phyloP scores from a whole-genome alignment of 768 basidiomycete species.

The Rhodosporidiobolus odoratus region DNA sequence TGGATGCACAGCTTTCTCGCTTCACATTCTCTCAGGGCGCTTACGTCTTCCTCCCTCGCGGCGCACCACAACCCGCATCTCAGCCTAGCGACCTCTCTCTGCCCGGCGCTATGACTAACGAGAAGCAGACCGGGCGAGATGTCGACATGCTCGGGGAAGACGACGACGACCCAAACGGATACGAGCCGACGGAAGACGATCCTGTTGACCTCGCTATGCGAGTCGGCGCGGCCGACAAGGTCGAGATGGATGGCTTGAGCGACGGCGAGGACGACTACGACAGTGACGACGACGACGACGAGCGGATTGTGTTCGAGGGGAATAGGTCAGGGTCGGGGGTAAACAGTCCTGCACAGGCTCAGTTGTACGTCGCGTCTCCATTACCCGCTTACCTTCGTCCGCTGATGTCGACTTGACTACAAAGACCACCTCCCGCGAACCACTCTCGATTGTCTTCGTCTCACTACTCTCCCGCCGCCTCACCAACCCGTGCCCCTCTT shows the following conservation, averaged over 20 bases:
- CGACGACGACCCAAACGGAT: neutral
- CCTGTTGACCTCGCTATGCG: constrained; percentile 58
- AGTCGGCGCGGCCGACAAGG: constrained; percentile 57
- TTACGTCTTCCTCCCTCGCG: constrained; percentile 28
- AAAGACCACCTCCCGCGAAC: neutral
- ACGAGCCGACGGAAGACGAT: constrained; percentile 67
- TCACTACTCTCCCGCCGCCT: neutral
- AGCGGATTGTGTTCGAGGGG: constrained; percentile 61
- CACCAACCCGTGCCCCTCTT: neutral
- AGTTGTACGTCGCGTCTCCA: neutral
- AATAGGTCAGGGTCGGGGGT: neutral
- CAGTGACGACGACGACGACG: constrained; percentile 55
- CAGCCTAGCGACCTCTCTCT: neutral
- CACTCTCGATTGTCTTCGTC: neutral
- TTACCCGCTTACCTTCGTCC: neutral
- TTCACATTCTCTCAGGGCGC: constrained; percentile 21
- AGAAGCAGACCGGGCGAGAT: constrained; percentile 47
- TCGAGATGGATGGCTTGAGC: constrained; percentile 55
- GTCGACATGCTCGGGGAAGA: constrained; percentile 51
- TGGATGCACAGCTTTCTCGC: constrained; percentile 10
- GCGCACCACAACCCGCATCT: constrained; percentile 10
- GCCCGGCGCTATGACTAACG: constrained; percentile 39
- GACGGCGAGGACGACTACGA: constrained; percentile 54
- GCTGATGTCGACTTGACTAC: too few relatives aligned
- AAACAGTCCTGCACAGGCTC: neutral